Conservation (phyloP, 768 basidiomycete species). For the Termitomyces sp. region DNA sequence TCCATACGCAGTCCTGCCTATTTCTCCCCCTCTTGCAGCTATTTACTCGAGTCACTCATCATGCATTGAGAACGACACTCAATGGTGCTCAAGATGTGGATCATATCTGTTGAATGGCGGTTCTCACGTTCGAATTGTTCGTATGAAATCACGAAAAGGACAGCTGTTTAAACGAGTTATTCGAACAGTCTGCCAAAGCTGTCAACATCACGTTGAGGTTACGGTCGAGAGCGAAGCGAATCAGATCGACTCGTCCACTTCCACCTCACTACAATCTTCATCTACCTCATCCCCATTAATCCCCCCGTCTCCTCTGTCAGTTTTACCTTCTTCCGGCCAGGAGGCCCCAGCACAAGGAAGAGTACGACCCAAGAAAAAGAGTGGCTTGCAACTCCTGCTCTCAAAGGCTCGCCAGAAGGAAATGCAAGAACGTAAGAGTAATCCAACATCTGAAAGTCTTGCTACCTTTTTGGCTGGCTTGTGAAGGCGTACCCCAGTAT, state of each 20-base stretch:
- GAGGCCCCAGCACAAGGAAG: slow-evolving; percentile 18
- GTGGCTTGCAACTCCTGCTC: slow-evolving; percentile 59
- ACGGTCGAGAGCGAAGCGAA: slow-evolving; percentile 13
- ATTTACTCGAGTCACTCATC: slow-evolving; percentile 45
- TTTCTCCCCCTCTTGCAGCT: slow-evolving; percentile 58
- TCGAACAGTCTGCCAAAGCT: slow-evolving; percentile 25
- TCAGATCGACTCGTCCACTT: neutral
- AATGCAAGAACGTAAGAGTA: slow-evolving; percentile 31
- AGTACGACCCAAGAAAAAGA: slow-evolving; percentile 47
- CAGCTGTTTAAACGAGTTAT: slow-evolving; percentile 15
- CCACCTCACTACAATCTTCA: neutral
- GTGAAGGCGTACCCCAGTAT: slow-evolving; percentile 8
- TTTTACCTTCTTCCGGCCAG: neutral
- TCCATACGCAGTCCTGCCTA: slow-evolving; percentile 40
- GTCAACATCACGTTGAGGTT: slow-evolving; percentile 20
- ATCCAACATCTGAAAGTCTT: slow-evolving; percentile 30
- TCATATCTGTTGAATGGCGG: slow-evolving; percentile 37
- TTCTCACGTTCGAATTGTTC: slow-evolving; percentile 29
- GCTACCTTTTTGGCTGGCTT: slow-evolving; percentile 50
- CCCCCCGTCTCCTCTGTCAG: slow-evolving; percentile 7
- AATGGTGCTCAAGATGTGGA: slow-evolving; percentile 51
- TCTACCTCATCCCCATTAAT: slow-evolving; percentile 4
- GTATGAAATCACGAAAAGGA: slow-evolving; percentile 21
- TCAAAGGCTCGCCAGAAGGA: slow-evolving; percentile 53
- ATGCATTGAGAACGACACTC: slow-evolving; percentile 17